Conservation (phyloP, 2,329 filamentous ascomycete species). For the Penicillium sp. region DNA sequence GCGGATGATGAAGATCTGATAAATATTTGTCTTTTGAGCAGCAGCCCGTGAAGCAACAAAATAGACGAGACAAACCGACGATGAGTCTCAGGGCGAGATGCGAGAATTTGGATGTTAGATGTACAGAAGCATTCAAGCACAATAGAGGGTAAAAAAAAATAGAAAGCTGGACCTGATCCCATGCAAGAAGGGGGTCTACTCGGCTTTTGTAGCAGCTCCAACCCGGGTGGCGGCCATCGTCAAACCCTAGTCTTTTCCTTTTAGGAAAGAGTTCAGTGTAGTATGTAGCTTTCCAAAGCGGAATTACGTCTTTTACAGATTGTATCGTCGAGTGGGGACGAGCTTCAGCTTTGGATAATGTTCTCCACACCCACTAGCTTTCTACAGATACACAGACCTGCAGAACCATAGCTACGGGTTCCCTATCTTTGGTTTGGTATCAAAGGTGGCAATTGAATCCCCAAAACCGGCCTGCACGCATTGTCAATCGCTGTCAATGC, state of each 20-base stretch:
- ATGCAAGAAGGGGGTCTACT: not conserved
- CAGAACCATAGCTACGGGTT: not conserved
- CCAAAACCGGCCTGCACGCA: not conserved
- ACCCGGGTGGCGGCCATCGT: not conserved
- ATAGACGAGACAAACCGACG: constrained; percentile 17
- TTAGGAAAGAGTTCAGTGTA: not conserved
- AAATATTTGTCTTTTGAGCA: constrained; percentile 15
- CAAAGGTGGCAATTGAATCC: not conserved
- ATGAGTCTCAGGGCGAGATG: not conserved
- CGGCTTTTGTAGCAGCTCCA: constrained; percentile 17
- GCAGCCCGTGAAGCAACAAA: constrained; percentile 22
- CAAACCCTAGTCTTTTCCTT: not conserved
- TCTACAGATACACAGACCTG: not conserved
- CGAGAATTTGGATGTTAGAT: not conserved
- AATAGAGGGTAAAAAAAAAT: not conserved
- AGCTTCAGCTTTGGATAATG: not conserved
- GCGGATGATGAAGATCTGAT: constrained; percentile 9
- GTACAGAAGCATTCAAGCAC: constrained; percentile 3
- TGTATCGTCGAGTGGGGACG: not conserved
- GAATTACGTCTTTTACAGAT: not conserved
- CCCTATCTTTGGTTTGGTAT: not conserved
- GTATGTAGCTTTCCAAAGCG: not conserved
- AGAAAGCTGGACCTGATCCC: not conserved
- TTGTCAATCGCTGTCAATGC: not conserved
- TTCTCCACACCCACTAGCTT: not conserved